These are phyloP conservation scores for Teunomyces cretensis DNA, from an alignment of 805 yeast genomes.

Conservation along the genomic window DNA sequence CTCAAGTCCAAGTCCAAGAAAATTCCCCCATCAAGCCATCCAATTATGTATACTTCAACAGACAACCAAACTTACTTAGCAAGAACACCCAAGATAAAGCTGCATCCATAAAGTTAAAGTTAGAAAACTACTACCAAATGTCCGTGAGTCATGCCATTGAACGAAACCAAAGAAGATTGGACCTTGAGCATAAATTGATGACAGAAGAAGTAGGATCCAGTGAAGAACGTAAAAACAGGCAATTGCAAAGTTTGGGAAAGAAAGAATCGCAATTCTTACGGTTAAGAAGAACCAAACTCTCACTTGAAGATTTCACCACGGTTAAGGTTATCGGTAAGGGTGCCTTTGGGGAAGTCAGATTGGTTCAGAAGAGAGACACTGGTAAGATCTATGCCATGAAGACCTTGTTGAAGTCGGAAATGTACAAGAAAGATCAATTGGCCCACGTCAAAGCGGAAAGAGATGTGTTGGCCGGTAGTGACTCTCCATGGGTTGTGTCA, in stretches of 20 bases:
- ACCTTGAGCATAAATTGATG: slow-evolving; percentile 70
- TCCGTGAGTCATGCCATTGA: slow-evolving; percentile 92
- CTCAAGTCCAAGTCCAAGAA: slow-evolving; percentile 8
- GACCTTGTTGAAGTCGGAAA: slow-evolving; percentile 83
- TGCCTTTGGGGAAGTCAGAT: slow-evolving; percentile 94
- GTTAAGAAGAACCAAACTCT: slow-evolving; percentile 77
- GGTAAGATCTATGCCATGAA: slow-evolving; percentile 95
- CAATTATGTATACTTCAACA: slow-evolving; percentile 69
- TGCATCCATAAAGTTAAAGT: slow-evolving; percentile 73
- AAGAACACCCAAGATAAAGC: slow-evolving; percentile 78
- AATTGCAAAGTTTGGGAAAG: slow-evolving; percentile 77
- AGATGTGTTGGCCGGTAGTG: slow-evolving; percentile 89
- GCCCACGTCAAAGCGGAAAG: slow-evolving; percentile 96
- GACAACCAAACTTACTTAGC: slow-evolving; percentile 79
- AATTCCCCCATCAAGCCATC: slow-evolving; percentile 10
- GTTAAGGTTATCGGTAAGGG: slow-evolving; percentile 94
- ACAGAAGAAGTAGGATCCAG: slow-evolving; percentile 64
- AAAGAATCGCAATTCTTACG: slow-evolving; percentile 87
- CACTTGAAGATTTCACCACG: slow-evolving; percentile 81
- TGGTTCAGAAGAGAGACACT: slow-evolving; percentile 89
- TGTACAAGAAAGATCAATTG: slow-evolving; percentile 91
- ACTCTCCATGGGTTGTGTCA: slow-evolving; percentile 87
- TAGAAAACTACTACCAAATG: slow-evolving; percentile 83
- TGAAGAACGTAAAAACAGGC: slow-evolving; percentile 83
- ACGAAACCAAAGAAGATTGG: slow-evolving; percentile 87